Conservation (phyloP, 1,284 basidiomycete species). For the Ustilago tritici region DNA sequence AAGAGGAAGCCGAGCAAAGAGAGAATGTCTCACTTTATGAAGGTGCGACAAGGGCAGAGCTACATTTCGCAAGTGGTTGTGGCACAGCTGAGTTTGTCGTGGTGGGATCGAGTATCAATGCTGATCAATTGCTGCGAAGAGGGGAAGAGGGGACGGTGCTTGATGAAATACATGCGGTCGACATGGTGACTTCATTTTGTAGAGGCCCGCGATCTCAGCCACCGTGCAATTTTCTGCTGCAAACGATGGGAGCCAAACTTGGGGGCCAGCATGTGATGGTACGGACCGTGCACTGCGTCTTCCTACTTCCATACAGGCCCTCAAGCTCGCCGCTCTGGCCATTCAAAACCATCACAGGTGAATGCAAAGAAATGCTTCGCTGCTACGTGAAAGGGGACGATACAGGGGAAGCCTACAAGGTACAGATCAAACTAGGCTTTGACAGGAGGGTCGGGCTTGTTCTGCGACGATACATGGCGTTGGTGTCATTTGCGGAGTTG, state of each 20-base stretch:
- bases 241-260: neutral
- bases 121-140: neutral
- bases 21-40: neutral
- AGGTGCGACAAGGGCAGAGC: neutral
- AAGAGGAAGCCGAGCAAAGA: neutral
- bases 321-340: no score
- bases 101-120: conserved; percentile 6
- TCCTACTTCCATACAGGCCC: neutral
- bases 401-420: no score
- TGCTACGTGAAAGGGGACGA: no score
- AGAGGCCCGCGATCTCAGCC: neutral
- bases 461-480: no score
- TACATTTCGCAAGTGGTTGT: neutral
- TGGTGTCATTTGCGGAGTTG: no score
- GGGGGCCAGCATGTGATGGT: neutral
- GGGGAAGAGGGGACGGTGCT: neutral
- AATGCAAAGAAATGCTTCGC: no score
- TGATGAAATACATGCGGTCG: conserved; percentile 8
- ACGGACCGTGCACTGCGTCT: conserved; percentile 5
- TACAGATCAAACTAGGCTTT: no score
- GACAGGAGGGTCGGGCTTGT: no score
- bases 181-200: conserved; percentile 11
- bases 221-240: neutral
- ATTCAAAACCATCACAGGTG: no score
- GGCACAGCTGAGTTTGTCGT: neutral